Evolutionary conservation across 345 rosid genomes (phyloP).

Genomic region (Draba incana): DNA sequence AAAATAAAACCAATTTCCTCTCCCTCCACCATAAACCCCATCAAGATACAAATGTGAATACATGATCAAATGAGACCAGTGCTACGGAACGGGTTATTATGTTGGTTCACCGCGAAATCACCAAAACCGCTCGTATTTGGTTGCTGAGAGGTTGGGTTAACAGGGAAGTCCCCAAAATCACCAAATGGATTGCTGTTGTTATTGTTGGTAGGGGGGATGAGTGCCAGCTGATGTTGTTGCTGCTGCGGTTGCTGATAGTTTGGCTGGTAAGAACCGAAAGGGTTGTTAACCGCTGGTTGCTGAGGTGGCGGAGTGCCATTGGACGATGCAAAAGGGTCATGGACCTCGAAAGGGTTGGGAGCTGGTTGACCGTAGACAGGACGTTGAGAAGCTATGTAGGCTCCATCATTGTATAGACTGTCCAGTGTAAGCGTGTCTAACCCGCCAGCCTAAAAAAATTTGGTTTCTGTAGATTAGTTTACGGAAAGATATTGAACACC

Average conservation of each 20-base stretch:
- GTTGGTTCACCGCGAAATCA: constrained; percentile 42
- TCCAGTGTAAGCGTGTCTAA: constrained; percentile 82
- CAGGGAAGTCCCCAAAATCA: constrained; percentile 46
- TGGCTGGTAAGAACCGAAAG: constrained; percentile 76
- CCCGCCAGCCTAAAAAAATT: constrained; percentile 80
- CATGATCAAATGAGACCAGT: constrained; percentile 62
- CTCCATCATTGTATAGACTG: constrained; percentile 85
- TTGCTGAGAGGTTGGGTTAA: constrained; percentile 39
- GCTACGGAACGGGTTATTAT: constrained; percentile 46
- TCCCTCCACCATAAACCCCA: constrained; percentile 23
- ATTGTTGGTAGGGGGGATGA: constrained; percentile 32
- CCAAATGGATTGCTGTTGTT: constrained; percentile 70
- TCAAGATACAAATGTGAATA: constrained; percentile 22
- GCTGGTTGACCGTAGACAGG: constrained; percentile 82
- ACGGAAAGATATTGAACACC: background rate
- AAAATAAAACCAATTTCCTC: constrained; percentile 25
- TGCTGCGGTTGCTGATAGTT: constrained; percentile 55
- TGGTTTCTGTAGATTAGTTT: background rate
- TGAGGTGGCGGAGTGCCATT: constrained; percentile 54
- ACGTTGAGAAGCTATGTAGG: constrained; percentile 82
- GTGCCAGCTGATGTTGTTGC: constrained; percentile 51
- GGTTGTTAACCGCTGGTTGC: constrained; percentile 51
- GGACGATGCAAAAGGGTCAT: constrained; percentile 70
- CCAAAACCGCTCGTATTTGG: constrained; percentile 40
- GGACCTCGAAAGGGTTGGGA: constrained; percentile 88